Evolutionary conservation across 2,329 filamentous ascomycete genomes (phyloP).

Genomic region (Knufia fluminis): DNA sequence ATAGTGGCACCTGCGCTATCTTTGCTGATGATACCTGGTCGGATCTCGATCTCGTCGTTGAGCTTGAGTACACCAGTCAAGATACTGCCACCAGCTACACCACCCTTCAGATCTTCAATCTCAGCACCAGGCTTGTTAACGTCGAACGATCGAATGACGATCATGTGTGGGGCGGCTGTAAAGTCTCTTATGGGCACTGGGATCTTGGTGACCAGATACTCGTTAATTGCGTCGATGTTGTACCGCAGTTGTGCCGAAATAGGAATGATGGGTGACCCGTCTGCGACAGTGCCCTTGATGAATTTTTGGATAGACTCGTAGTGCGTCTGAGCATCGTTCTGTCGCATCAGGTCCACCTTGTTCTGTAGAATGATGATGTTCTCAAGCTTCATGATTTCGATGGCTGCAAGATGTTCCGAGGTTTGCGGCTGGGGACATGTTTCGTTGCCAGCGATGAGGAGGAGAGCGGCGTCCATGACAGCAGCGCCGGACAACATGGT

Average conservation of each 20-base stretch:
- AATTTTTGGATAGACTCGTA: conserved; percentile 98
- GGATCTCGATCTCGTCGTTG: conserved; percentile 95
- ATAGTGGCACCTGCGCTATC: conserved; percentile 89
- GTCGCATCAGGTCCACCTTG: conserved; percentile 97
- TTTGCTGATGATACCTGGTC: conserved; percentile 94
- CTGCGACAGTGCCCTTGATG: conserved; percentile 92
- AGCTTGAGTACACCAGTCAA: conserved; percentile 94
- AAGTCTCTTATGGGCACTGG: conserved; percentile 89
- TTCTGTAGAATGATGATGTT: conserved; percentile 99
- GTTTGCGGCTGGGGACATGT: conserved; percentile 96
- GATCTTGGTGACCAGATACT: conserved; percentile 90
- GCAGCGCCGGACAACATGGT: conserved; percentile 99
- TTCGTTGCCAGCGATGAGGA: conserved; percentile 97
- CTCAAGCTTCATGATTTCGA: conserved; percentile 99
- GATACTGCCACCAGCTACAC: conserved; percentile 95
- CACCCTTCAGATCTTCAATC: conserved; percentile 96
- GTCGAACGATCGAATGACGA: conserved; percentile 97
- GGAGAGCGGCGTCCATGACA: conserved; percentile 96
- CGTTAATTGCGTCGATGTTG: conserved; percentile 98
- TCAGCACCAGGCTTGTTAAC: conserved; percentile 99
- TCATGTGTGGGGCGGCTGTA: conserved; percentile 89
- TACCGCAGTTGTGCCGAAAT: conserved; percentile 98
- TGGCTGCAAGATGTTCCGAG: conserved; percentile 95
- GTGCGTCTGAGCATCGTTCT: conserved; percentile 87
- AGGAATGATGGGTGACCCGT: conserved; percentile 89